phyloP scores from a whole-genome alignment of 148 eudicot species.

The Chenopodium quinoa region DNA sequence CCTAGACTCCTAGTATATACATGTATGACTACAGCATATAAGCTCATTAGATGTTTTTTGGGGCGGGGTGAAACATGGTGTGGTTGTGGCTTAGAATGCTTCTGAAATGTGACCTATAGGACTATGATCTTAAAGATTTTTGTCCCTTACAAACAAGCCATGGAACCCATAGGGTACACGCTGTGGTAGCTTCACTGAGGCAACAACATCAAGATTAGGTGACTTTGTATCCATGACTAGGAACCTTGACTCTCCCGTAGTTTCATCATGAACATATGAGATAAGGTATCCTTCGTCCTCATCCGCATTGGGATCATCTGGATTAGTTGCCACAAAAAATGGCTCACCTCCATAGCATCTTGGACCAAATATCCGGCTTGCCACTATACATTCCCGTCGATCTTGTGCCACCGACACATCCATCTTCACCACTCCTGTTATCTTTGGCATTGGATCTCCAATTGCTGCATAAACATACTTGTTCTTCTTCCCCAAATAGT shows the following conservation, averaged over 20 bases:
- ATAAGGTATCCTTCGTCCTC: conserved; percentile 70
- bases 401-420: conserved; percentile 44
- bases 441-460: conserved; percentile 43
- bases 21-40: background rate
- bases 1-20: background rate
- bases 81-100: background rate
- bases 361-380: conserved; percentile 40
- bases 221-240: conserved; percentile 68
- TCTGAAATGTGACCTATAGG: background rate
- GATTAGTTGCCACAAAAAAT: conserved; percentile 58
- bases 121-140: conserved; percentile 30
- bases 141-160: conserved; percentile 58
- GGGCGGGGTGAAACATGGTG: background rate
- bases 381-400: conserved; percentile 42
- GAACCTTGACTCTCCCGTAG: conserved; percentile 46
- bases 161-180: conserved; percentile 78
- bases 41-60: background rate
- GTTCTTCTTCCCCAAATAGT: conserved; percentile 49
- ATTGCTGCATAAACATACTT: conserved; percentile 56
- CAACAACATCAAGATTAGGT: conserved; percentile 52
- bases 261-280: conserved; percentile 45
- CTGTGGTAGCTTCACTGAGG: conserved; percentile 49
- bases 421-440: conserved; percentile 55
- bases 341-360: conserved; percentile 69
- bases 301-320: conserved; percentile 40